Percentiles rank a stretch among this genome's conserved stretches.
Conservation (phyloP, 495 filamentous ascomycete species). For the Penicillium pancosmium region DNA sequence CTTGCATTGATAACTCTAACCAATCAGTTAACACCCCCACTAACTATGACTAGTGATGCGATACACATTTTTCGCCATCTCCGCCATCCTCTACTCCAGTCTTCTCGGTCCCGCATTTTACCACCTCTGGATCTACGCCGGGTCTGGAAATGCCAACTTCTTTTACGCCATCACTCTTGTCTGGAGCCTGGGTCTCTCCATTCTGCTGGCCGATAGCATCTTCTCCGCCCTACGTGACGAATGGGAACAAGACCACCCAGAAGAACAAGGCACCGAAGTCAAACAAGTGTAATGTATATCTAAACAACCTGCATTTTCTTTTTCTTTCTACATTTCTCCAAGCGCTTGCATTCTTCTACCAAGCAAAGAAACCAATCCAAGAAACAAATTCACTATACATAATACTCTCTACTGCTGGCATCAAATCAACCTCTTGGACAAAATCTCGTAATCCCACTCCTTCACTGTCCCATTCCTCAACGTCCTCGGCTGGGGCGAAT, state of each 20-base stretch:
- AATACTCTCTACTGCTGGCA: not conserved
- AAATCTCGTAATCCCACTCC: conserved; percentile 68
- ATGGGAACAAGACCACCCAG: conserved; percentile 89
- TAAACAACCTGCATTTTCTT: conserved; percentile 12
- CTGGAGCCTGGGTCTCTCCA: conserved; percentile 86
- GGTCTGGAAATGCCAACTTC: conserved; percentile 97
- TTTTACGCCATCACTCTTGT: conserved; percentile 99
- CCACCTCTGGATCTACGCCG: conserved; percentile 97
- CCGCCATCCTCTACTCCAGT: conserved; percentile 81
- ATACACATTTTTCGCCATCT: conserved; percentile 83
- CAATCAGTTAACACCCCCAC: not conserved
- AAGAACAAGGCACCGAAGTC: conserved; percentile 83
- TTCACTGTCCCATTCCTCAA: conserved; percentile 67
- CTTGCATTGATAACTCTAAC: not conserved
- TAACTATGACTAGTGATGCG: conserved; percentile 69
- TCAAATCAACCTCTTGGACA: conserved; percentile 60
- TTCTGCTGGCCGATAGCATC: conserved; percentile 78
- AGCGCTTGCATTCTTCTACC: not conserved
- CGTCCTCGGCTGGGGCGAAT: conserved; percentile 62
- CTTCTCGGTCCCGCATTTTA: conserved; percentile 95
- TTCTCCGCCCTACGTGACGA: conserved; percentile 92
- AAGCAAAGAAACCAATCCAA: too few species aligned
- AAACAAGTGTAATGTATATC: conserved; percentile 69
- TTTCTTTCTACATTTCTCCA: not conserved
- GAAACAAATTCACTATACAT: not conserved